Evolutionary conservation across 139 green algal genomes (phyloP).

Genomic region (Micromonas commoda): DNA sequence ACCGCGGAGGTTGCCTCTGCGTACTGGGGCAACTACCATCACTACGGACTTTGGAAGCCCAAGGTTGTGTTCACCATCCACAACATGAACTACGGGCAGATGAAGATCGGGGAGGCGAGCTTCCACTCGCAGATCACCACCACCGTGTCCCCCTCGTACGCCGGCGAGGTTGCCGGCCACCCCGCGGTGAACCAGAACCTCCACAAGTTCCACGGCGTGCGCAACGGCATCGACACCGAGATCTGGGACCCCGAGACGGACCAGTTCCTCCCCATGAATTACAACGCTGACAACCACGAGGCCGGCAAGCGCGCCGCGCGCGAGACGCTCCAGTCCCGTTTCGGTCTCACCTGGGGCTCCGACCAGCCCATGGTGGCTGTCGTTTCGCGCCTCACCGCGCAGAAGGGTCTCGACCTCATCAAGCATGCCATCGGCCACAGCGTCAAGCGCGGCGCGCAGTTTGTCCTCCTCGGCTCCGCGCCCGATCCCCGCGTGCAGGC

Average conservation of each 20-base stretch:
- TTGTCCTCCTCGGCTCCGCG: slow-evolving; percentile 86
- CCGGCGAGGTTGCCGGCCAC: slow-evolving; percentile 52
- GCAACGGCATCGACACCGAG: slow-evolving; percentile 49
- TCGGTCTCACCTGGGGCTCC: slow-evolving; percentile 26
- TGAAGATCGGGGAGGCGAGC: slow-evolving; percentile 50
- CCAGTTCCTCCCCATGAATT: slow-evolving; percentile 45
- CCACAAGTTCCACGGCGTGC: slow-evolving; percentile 47
- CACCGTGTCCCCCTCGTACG: slow-evolving; percentile 51
- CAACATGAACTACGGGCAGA: slow-evolving; percentile 53
- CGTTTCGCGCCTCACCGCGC: slow-evolving; percentile 46
- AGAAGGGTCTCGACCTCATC: slow-evolving; percentile 99
- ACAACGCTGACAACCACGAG: slow-evolving; percentile 28
- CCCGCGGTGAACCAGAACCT: slow-evolving; percentile 53
- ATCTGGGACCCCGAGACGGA: slow-evolving; percentile 44
- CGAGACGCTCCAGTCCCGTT: slow-evolving; percentile 32
- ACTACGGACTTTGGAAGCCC: slow-evolving; percentile 76
- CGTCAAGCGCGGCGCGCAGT: slow-evolving; percentile 62
- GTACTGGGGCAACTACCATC: slow-evolving; percentile 76
- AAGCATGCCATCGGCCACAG: slow-evolving; percentile 56
- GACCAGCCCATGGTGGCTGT: slow-evolving; percentile 38
- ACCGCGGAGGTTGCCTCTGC: slow-evolving; percentile 57
- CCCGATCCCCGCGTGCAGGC: slow-evolving; percentile 44
- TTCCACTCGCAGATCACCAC: slow-evolving; percentile 69
- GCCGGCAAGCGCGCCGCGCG: slow-evolving; percentile 57
- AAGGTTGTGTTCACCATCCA: slow-evolving; percentile 56